Percentiles rank a stretch among this genome's conserved stretches.
Conservation (phyloP, 129 eudicot species). For the Centrapalus pauciflorus region DNA sequence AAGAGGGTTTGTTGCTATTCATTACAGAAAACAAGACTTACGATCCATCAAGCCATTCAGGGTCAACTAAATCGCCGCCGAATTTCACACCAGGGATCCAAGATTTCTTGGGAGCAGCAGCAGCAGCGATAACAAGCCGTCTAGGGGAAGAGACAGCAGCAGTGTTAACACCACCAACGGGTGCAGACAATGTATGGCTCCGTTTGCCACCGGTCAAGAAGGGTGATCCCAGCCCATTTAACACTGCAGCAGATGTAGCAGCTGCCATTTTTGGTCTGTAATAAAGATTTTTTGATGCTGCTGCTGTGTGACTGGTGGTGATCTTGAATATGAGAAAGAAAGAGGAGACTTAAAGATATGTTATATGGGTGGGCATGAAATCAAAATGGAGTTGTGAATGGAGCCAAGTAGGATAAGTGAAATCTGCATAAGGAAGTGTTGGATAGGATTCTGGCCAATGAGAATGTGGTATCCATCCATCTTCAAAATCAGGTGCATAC, state of each 20-base stretch:
- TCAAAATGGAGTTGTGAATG: constrained; percentile 27
- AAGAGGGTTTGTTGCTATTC: not conserved
- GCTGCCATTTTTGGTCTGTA: constrained; percentile 34
- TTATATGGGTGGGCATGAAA: constrained; percentile 32
- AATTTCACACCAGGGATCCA: constrained; percentile 90
- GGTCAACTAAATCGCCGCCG: constrained; percentile 83
- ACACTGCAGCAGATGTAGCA: constrained; percentile 69
- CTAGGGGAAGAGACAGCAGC: constrained; percentile 38
- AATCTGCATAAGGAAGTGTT: constrained; percentile 31
- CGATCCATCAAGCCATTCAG: constrained; percentile 99
- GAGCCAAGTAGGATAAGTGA: constrained; percentile 64
- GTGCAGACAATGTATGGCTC: constrained; percentile 45
- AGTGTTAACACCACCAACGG: constrained; percentile 11
- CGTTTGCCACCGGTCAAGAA: constrained; percentile 74
- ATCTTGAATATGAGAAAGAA: constrained; percentile 21
- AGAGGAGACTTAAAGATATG: constrained; percentile 6
- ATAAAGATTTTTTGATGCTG: not conserved
- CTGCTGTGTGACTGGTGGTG: not conserved
- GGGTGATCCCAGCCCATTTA: constrained; percentile 75
- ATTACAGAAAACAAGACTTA: constrained; percentile 31
- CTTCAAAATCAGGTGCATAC: constrained; percentile 3
- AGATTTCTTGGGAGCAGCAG: constrained; percentile 83
- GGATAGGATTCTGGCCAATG: constrained; percentile 36
- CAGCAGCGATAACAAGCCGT: constrained; percentile 56
- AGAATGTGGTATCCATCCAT: constrained; percentile 26